A percentile compares a stretch with the other conserved stretches of the same genome.
Evolutionary conservation across 2,329 filamentous ascomycete species (phyloP).

Genomic region (Dactylonectria macrodidyma): DNA sequence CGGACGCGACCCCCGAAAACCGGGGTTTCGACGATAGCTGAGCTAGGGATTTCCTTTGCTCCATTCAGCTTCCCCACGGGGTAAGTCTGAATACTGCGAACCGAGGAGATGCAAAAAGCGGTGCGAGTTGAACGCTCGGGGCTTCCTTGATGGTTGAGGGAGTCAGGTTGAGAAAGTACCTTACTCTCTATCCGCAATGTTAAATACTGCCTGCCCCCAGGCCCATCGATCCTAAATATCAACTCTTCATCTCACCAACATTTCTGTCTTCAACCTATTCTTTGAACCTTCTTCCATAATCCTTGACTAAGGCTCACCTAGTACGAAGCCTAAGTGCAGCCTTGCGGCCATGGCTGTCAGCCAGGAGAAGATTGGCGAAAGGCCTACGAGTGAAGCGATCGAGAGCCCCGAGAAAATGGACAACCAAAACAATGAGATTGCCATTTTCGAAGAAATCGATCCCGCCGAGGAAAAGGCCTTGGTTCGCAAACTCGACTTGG

Average conservation of each 20-base stretch:
- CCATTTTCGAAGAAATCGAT: conserved; percentile 39
- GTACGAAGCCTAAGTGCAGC: background rate
- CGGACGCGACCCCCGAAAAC: conserved; percentile 22
- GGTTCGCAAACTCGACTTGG: conserved; percentile 35
- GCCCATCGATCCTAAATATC: background rate
- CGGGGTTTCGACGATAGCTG: background rate
- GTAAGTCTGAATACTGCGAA: background rate
- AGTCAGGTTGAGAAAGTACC: background rate
- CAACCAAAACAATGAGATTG: conserved; percentile 27
- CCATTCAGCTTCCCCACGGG: conserved; percentile 13
- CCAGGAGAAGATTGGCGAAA: conserved; percentile 8
- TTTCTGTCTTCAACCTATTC: background rate
- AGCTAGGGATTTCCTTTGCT: background rate
- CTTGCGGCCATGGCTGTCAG: conserved; percentile 20
- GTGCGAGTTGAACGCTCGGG: background rate
- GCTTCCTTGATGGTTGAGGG: background rate
- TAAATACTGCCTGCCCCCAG: background rate
- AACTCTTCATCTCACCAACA: background rate
- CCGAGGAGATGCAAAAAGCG: background rate
- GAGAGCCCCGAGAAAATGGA: conserved; percentile 20
- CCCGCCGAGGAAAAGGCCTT: conserved; percentile 33
- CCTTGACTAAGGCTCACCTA: background rate
- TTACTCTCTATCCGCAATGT: background rate
- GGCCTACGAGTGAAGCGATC: conserved; percentile 9
- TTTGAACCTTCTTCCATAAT: background rate